Base-by-base conservation (phyloP, 2,329 filamentous ascomycete species). In the Erysiphe neolycopersici region DNA sequence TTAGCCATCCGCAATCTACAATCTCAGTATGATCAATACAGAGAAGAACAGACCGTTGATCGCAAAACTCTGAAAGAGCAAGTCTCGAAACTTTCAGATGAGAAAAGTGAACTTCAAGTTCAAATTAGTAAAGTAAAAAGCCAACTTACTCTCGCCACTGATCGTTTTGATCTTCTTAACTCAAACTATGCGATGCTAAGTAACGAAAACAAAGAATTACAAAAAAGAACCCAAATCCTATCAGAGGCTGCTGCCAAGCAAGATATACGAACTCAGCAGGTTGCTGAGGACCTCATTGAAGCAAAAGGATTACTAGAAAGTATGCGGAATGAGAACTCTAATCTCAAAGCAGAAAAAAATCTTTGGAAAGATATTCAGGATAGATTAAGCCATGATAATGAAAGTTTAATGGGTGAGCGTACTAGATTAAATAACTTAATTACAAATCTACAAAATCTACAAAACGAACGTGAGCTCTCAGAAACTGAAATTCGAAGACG, bases 301-400 rank as follows among this genome's bases (percentile, higher is more conserved):
- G 76, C 79, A 5, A 79, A 76, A 56, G 79, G 79, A 30, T 62
- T 87, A 43, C 66, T 80, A 3, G 87, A 98, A 54, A 85, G 83
- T 54, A 71, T 94, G 59, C 79, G 84, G 43, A 84, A 83, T 50
- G 89, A 98, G 57, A 83, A 77, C 44, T 77, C 84, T 14, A 94
- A 95, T 54, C 69, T 94, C 31, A 93, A 92, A 59, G 85, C 87
- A 0, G 87, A 95, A 60, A 93, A 93, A 62, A 79, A 83, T 33
- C 67, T 98, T 10, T 93, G 81, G 79, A 92, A 89, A 62, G 82
- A 79, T 45, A 92, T 94, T 31, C 85, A 95, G 57, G 77, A 80
- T 49, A 76, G 91, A 43, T 66, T 95, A 38, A 79, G 73, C 48
- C 82, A 89, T 53, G 85, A 95, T 55, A 93, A 89, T 49, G 83